phyloP scores from a whole-genome alignment of 306 rosid genomes.

The Quercus ilex region DNA sequence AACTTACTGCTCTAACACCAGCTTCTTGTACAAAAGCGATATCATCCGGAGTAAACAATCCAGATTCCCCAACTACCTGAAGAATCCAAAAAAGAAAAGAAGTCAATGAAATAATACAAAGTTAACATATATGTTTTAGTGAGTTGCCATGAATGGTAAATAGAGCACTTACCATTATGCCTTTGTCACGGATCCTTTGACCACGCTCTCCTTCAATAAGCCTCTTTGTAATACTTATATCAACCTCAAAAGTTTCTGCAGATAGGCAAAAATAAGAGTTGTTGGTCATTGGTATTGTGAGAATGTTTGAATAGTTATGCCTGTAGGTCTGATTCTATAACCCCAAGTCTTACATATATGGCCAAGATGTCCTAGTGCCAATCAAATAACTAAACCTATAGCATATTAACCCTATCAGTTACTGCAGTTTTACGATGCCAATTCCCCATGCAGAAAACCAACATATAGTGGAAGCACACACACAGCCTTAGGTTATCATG shows the following conservation, averaged over 20 bases:
- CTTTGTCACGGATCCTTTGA: slow-evolving; percentile 54
- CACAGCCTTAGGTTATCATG: neutral
- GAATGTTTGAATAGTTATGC: neutral
- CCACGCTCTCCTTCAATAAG: slow-evolving; percentile 96
- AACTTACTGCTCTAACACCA: slow-evolving; percentile 83
- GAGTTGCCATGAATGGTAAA: neutral
- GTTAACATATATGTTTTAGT: neutral
- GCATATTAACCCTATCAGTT: neutral
- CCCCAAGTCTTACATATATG: neutral
- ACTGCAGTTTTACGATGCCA: neutral
- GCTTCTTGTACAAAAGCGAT: slow-evolving; percentile 90
- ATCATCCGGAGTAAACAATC: slow-evolving; percentile 73
- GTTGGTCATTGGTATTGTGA: neutral
- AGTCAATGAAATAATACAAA: neutral
- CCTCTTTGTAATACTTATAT: slow-evolving; percentile 74
- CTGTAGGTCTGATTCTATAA: neutral
- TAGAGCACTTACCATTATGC: slow-evolving; percentile 45
- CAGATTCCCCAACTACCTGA: slow-evolving; percentile 95
- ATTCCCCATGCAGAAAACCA: neutral
- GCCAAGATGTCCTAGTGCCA: neutral
- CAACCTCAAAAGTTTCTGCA: slow-evolving; percentile 88
- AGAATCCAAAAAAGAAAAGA: slow-evolving; percentile 14
- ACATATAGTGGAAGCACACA: neutral
- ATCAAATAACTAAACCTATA: neutral
- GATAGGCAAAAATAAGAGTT: neutral